Evolutionary conservation across 306 rosid species (phyloP).

Genomic region (Echinosophora koreensis): DNA sequence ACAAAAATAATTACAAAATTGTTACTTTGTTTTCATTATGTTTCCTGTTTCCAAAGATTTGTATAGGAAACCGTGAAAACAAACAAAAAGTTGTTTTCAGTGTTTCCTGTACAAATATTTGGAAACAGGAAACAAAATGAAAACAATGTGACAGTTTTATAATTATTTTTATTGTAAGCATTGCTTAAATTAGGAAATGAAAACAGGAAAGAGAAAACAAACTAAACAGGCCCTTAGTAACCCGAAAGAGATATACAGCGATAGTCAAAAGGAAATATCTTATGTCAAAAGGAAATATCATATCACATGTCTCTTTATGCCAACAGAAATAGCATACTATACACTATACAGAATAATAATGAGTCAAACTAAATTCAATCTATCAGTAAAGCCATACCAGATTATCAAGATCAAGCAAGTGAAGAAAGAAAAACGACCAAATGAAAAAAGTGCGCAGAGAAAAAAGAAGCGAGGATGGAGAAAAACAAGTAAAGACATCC

Average conservation of each 20-base stretch:
- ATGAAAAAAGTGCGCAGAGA: background rate
- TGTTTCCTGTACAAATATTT: no score
- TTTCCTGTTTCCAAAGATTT: no score
- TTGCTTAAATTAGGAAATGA: no score
- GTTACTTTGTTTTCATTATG: no score
- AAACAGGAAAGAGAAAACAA: no score
- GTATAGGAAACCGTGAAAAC: no score
- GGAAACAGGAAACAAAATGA: no score
- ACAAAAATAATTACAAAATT: no score
- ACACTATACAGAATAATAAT: background rate
- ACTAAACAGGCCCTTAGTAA: no score
- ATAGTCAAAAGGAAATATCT: background rate
- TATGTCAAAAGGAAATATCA: background rate
- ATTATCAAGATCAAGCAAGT: constrained; percentile 33
- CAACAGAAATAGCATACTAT: constrained; percentile 7
- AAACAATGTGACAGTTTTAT: no score
- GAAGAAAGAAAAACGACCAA: constrained; percentile 15
- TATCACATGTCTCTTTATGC: constrained; percentile 24
- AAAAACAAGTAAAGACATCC: constrained; percentile 25
- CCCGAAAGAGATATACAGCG: background rate
- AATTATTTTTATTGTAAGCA: no score
- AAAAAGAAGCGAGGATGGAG: background rate
- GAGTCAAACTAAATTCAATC: constrained; percentile 21
- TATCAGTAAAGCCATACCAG: constrained; percentile 18
- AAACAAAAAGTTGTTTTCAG: no score